A percentile compares a stretch with the other conserved stretches of the same genome.
Conservation (phyloP, 768 basidiomycete species). For the Leccinum fibrillosum region DNA sequence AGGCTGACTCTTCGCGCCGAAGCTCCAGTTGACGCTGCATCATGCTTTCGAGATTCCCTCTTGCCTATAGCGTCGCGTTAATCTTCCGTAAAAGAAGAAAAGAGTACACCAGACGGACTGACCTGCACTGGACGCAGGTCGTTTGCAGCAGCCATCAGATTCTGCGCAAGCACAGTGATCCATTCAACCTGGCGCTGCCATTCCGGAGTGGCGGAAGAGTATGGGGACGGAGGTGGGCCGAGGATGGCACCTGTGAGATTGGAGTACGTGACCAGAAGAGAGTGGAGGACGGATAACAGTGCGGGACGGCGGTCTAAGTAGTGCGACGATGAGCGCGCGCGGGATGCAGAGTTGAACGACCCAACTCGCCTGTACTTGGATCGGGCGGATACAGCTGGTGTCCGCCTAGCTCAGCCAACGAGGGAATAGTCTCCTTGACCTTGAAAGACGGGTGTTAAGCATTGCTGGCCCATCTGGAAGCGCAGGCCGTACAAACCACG, state of each 20-base stretch:
- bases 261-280: constrained; percentile 79
- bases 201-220: constrained; percentile 48
- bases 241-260: constrained; percentile 67
- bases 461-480: constrained; percentile 10
- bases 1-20: constrained; percentile 65
- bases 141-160: constrained; percentile 88
- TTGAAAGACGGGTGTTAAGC: constrained; percentile 29
- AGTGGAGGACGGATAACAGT: constrained; percentile 65
- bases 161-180: constrained; percentile 78
- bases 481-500: constrained; percentile 71
- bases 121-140: constrained; percentile 88
- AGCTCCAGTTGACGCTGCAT: constrained; percentile 77
- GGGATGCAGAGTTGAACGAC: neutral
- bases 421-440: constrained; percentile 82
- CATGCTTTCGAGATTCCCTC: constrained; percentile 78
- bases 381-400: constrained; percentile 77
- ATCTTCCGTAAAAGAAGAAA: neutral
- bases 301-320: constrained; percentile 72
- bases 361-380: constrained; percentile 56
- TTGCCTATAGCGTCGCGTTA: constrained; percentile 47
- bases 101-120: constrained; percentile 10
- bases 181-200: constrained; percentile 79
- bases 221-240: constrained; percentile 54
- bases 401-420: constrained; percentile 77
- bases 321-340: constrained; percentile 6